phyloP scores from a whole-genome alignment of 768 basidiomycete species.

The Rhodotorula diobovata region DNA sequence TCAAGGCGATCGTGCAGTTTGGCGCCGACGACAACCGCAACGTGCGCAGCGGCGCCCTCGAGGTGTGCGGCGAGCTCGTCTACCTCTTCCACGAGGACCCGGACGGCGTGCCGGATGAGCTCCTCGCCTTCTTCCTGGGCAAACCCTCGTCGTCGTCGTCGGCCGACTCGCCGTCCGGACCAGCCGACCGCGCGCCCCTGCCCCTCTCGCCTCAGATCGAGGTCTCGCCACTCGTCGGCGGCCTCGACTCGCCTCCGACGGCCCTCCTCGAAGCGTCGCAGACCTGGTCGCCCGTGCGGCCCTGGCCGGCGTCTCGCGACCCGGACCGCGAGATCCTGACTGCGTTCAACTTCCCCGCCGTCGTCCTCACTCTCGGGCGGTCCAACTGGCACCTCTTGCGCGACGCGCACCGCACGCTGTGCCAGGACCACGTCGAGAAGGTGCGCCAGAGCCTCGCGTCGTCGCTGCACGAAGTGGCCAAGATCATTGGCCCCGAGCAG shows the following conservation, averaged over 20 bases:
- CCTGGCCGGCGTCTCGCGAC: constrained; percentile 50
- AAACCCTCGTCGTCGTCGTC: constrained; percentile 37
- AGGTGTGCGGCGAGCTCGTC: constrained; percentile 82
- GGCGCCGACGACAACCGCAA: constrained; percentile 60
- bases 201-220: not conserved
- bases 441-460: constrained; percentile 79
- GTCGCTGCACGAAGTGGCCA: constrained; percentile 80
- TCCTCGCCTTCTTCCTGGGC: constrained; percentile 73
- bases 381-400: constrained; percentile 68
- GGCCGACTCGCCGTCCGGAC: not conserved
- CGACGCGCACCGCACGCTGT: constrained; percentile 62
- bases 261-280: constrained; percentile 14
- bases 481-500: constrained; percentile 69
- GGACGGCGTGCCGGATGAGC: constrained; percentile 60
- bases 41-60: constrained; percentile 74
- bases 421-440: constrained; percentile 58
- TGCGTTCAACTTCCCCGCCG: constrained; percentile 88
- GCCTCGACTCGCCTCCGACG: constrained; percentile 29
- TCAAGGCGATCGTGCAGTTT: constrained; percentile 62
- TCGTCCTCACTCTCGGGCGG: constrained; percentile 72
- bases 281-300: constrained; percentile 12
- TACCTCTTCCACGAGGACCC: constrained; percentile 64
- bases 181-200: not conserved
- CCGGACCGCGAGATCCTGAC: constrained; percentile 70
- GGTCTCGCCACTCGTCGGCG: constrained; percentile 29